Percentiles rank a stretch among this genome's conserved stretches.
phyloP scores from a whole-genome alignment of 768 basidiomycete genomes.

The Fomitopsis serialis region DNA sequence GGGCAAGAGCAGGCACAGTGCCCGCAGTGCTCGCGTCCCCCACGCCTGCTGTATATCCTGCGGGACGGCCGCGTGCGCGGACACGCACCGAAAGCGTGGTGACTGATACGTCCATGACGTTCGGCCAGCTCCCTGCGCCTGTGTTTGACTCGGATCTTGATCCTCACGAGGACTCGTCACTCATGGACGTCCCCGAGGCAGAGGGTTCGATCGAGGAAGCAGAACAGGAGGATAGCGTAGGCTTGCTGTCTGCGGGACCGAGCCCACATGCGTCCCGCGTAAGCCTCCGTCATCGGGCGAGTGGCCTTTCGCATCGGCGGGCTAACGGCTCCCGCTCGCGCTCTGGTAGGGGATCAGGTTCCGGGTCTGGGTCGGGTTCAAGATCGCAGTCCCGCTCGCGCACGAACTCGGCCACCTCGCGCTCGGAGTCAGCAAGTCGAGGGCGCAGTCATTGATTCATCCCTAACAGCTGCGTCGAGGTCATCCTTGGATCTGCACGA shows the following conservation, averaged over 20 bases:
- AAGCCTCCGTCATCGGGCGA: constrained; percentile 35
- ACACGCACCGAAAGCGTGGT: constrained; percentile 21
- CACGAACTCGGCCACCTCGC: constrained; percentile 22
- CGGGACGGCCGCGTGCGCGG: constrained; percentile 21
- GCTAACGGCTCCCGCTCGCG: constrained; percentile 36
- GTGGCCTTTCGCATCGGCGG: constrained; percentile 30
- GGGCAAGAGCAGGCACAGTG: constrained; percentile 35
- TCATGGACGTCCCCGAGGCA: constrained; percentile 36
- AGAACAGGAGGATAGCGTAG: constrained; percentile 60
- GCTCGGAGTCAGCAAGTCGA: constrained; percentile 44
- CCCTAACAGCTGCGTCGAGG: constrained; percentile 53
- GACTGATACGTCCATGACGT: constrained; percentile 18
- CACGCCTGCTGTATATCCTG: constrained; percentile 29
- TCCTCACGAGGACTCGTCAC: constrained; percentile 25
- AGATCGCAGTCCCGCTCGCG: constrained; percentile 46
- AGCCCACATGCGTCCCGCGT: constrained; percentile 46
- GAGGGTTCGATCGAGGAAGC: constrained; percentile 54
- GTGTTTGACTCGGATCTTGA: constrained; percentile 20
- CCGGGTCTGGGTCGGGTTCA: constrained; percentile 37
- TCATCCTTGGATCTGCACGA: constrained; percentile 54
- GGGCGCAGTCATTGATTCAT: constrained; percentile 66
- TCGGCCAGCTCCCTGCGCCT: constrained; percentile 20
- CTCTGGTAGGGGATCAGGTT: constrained; percentile 33
- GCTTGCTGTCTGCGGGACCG: constrained; percentile 42
- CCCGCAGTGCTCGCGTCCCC: constrained; percentile 29